phyloP scores from a whole-genome alignment of 2,329 filamentous ascomycete genomes.

The Taxawa tesnikishii region DNA sequence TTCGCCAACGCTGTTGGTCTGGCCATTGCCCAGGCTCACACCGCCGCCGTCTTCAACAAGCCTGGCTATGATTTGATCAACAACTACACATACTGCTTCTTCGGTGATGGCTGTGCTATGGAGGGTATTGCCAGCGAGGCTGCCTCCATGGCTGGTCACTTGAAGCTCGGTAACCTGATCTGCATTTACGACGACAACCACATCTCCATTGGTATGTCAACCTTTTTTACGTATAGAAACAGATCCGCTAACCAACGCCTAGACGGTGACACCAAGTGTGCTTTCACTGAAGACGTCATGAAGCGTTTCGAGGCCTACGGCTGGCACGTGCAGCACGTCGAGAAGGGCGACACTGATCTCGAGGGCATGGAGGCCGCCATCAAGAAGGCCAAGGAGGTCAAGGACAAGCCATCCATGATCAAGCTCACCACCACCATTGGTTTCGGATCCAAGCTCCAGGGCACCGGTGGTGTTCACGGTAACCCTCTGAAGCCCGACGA shows the following conservation, averaged over 20 bases:
- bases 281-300: constrained; percentile 92
- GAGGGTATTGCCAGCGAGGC: constrained; percentile 95
- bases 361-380: constrained; percentile 81
- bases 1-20: constrained; percentile 96
- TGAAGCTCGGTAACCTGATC: constrained; percentile 96
- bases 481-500: constrained; percentile 92
- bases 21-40: constrained; percentile 90
- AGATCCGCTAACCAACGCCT: background rate
- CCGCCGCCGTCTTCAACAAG: constrained; percentile 89
- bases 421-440: constrained; percentile 96
- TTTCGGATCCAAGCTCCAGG: constrained; percentile 84
- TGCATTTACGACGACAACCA: constrained; percentile 98
- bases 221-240: background rate
- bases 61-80: constrained; percentile 79
- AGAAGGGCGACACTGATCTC: constrained; percentile 81
- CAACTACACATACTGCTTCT: constrained; percentile 96
- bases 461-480: constrained; percentile 91
- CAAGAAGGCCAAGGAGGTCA: constrained; percentile 72
- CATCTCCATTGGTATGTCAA: constrained; percentile 60
- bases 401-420: constrained; percentile 93
- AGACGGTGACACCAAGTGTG: constrained; percentile 90
- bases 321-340: constrained; percentile 80
- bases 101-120: constrained; percentile 97
- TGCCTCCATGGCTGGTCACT: constrained; percentile 81
- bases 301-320: constrained; percentile 96